Evolutionary conservation across 1,139 yeast genomes (phyloP).

Genomic region (Yamadazyma atmosphaerica): DNA sequence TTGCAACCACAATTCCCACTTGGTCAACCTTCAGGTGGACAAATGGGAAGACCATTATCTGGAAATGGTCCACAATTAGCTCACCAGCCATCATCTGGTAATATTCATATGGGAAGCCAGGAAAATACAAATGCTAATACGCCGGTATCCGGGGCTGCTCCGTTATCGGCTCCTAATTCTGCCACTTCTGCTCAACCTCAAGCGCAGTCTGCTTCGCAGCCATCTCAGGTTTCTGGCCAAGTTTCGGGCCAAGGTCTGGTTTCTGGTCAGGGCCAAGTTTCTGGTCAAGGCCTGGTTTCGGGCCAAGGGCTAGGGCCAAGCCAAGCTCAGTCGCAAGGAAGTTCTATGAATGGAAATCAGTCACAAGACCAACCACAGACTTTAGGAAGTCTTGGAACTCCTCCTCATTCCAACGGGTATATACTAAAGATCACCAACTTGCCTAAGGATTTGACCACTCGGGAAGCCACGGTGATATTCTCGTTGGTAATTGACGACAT

Average conservation of each 20-base stretch:
- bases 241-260: too few relatives aligned
- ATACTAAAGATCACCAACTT: slow-evolving; percentile 49
- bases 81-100: slow-evolving; percentile 4
- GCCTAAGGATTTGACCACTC: slow-evolving; percentile 69
- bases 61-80: slow-evolving; percentile 2
- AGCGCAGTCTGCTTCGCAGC: too few relatives aligned
- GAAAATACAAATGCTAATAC: slow-evolving; percentile 1
- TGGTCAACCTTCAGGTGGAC: too few relatives aligned
- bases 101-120: slow-evolving; percentile 1
- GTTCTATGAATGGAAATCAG: slow-evolving; percentile 4
- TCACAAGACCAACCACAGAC: slow-evolving; percentile 10
- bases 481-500: slow-evolving; percentile 77
- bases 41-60: too few relatives aligned
- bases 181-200: neutral
- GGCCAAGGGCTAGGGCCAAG: too few relatives aligned
- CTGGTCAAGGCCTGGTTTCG: too few relatives aligned
- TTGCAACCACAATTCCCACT: too few relatives aligned
- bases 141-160: slow-evolving; percentile 1
- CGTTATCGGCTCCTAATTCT: neutral
- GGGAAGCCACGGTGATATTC: slow-evolving; percentile 79
- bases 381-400: neutral
- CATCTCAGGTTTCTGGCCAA: too few relatives aligned
- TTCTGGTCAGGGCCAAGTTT: too few relatives aligned
- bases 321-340: slow-evolving; percentile 8
- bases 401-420: slow-evolving; percentile 3